phyloP scores from a whole-genome alignment of 202 grass and related monocot species.

The Brachypodium distachyon region DNA sequence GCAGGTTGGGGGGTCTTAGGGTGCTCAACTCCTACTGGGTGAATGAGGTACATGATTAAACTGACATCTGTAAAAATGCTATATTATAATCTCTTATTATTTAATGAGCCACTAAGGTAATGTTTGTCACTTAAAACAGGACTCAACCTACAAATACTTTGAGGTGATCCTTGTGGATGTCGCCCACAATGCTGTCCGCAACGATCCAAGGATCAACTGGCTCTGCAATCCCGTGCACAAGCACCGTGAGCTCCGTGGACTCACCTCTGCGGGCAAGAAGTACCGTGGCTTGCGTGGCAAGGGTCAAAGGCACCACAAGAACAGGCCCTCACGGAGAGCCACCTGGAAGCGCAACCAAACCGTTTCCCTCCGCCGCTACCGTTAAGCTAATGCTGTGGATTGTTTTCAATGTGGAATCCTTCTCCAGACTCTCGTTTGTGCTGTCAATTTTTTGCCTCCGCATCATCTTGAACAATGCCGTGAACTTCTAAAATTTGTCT shows the following conservation, averaged over 20 bases:
- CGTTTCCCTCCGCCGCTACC: conserved; percentile 49
- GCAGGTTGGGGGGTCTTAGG: conserved; percentile 66
- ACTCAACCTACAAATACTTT: conserved; percentile 55
- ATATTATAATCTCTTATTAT: too few species aligned
- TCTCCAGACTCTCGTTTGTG: background rate
- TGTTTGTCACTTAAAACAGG: conserved; percentile 1
- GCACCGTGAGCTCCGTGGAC: conserved; percentile 63
- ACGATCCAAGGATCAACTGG: conserved; percentile 76
- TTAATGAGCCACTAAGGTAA: too few species aligned
- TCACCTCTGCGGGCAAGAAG: conserved; percentile 64
- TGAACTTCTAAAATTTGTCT: background rate
- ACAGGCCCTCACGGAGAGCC: conserved; percentile 46
- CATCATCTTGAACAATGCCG: background rate
- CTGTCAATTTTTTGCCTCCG: conserved; percentile 18
- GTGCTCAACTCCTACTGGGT: conserved; percentile 89
- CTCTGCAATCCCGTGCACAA: conserved; percentile 57
- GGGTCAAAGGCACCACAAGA: conserved; percentile 40
- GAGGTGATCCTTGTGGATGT: conserved; percentile 65
- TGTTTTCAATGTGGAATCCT: conserved; percentile 5
- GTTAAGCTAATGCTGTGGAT: conserved; percentile 20
- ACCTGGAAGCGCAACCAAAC: conserved; percentile 82
- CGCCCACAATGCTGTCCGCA: conserved; percentile 44
- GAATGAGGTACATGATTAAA: conserved; percentile 53
- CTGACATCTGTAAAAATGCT: background rate
- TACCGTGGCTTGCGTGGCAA: conserved; percentile 62